These are phyloP conservation scores for Mycena olivaceomarginata DNA, from an alignment of 768 basidiomycete genomes.

Conservation along the genomic window DNA sequence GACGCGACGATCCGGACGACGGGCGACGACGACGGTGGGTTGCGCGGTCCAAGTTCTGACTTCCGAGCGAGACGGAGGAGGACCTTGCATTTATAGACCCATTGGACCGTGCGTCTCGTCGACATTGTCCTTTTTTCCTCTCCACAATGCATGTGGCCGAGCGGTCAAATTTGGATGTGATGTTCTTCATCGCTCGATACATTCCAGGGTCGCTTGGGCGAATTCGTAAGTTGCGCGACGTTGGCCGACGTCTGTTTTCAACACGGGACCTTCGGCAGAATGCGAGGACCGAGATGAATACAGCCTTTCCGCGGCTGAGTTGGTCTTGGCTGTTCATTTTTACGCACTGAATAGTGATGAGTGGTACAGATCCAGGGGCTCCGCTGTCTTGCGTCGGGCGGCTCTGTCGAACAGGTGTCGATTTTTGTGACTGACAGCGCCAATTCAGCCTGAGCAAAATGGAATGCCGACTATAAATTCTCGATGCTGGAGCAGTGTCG, in stretches of 20 bases:
- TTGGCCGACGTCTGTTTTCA: neutral
- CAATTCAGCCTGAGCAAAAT: no score
- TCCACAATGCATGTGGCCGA: neutral
- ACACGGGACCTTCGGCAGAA: conserved; percentile 3
- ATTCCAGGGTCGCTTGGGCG: neutral
- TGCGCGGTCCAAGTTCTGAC: conserved; percentile 33
- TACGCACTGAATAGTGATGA: neutral
- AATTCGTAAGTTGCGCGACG: neutral
- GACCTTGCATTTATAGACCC: neutral
- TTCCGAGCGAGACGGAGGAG: neutral
- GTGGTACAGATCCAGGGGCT: neutral
- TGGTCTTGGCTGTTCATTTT: neutral
- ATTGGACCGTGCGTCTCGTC: conserved; percentile 25
- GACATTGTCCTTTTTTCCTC: neutral
- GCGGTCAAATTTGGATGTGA: neutral
- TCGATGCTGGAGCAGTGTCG: neutral
- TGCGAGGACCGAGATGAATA: neutral
- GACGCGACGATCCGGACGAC: conserved; percentile 77
- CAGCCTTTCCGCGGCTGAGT: neutral
- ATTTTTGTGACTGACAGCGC: no score
- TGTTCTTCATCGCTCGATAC: neutral
- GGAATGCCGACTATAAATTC: neutral
- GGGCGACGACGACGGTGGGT: conserved; percentile 32
- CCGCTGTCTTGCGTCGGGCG: neutral
- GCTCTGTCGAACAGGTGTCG: no score